Evolutionary conservation across 371 early-diverging fungal genomes (phyloP).

Genomic region (Choanephora cucurbitarum): DNA sequence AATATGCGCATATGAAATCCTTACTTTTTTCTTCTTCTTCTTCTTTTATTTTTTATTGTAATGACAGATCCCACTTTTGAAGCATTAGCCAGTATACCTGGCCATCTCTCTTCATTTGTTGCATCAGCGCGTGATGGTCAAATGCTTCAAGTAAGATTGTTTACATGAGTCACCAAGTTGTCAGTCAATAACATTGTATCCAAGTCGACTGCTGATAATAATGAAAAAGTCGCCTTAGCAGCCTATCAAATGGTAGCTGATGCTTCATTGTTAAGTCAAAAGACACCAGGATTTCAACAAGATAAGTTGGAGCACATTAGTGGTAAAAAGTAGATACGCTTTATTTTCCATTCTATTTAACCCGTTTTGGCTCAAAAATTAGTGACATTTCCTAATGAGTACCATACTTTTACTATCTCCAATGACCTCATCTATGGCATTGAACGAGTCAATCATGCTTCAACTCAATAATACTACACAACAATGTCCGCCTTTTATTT

Average conservation of each 20-base stretch:
- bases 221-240: slow-evolving; percentile 9
- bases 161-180: too few relatives aligned
- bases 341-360: too few relatives aligned
- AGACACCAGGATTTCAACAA: slow-evolving; percentile 17
- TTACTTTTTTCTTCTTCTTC: background rate
- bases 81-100: slow-evolving; percentile 23
- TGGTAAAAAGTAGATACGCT: slow-evolving; percentile 13
- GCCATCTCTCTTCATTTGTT: slow-evolving; percentile 29
- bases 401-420: slow-evolving; percentile 30
- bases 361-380: too few relatives aligned
- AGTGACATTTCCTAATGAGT: slow-evolving; percentile 33
- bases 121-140: slow-evolving; percentile 24
- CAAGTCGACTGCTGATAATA: background rate
- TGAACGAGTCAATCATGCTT: slow-evolving; percentile 17
- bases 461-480: slow-evolving; percentile 7
- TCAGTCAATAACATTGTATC: too few relatives aligned
- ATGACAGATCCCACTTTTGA: slow-evolving; percentile 34
- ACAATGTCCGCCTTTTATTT: background rate
- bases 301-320: slow-evolving; percentile 29
- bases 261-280: slow-evolving; percentile 18
- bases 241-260: slow-evolving; percentile 30
- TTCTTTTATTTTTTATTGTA: background rate
- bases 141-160: slow-evolving; percentile 20
- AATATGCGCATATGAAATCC: too few relatives aligned
- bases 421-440: slow-evolving; percentile 41